Evolutionary conservation across 2,329 filamentous ascomycete genomes (phyloP).

Genomic region (Cladosporium sp.): DNA sequence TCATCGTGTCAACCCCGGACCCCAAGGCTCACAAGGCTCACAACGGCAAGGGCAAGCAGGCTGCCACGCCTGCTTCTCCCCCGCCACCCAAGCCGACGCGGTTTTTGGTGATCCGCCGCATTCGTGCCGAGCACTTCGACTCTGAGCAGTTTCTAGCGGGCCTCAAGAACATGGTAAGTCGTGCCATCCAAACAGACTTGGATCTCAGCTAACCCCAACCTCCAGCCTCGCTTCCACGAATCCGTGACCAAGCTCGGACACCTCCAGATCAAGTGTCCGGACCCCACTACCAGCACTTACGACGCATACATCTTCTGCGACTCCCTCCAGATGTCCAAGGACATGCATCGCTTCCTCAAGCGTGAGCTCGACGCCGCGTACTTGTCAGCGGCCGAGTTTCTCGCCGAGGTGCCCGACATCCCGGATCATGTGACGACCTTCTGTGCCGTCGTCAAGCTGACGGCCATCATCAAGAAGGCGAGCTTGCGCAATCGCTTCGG

Average conservation of each 20-base stretch:
- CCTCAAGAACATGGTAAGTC: background rate
- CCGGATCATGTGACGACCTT: background rate
- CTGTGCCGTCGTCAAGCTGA: background rate
- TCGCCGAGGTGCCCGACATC: background rate
- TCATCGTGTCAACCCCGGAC: background rate
- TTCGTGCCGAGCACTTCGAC: background rate
- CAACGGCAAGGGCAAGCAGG: background rate
- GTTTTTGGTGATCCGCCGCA: background rate
- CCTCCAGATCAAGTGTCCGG: background rate
- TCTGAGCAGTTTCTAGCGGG: background rate
- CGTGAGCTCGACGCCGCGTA: background rate
- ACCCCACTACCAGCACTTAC: background rate
- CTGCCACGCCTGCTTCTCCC: background rate
- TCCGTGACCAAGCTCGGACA: background rate
- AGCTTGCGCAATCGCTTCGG: background rate
- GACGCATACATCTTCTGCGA: background rate
- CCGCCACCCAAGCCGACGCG: too few relatives aligned
- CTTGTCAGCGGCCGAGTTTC: background rate
- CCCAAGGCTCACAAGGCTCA: background rate
- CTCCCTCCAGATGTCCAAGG: background rate
- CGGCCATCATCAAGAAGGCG: background rate
- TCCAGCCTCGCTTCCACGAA: slow-evolving; percentile 1
- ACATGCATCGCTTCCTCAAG: background rate
- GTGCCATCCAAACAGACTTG: background rate
- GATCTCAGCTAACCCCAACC: background rate